phyloP scores from a whole-genome alignment of 1,139 yeast species.

The Diutina scorzettiae region DNA sequence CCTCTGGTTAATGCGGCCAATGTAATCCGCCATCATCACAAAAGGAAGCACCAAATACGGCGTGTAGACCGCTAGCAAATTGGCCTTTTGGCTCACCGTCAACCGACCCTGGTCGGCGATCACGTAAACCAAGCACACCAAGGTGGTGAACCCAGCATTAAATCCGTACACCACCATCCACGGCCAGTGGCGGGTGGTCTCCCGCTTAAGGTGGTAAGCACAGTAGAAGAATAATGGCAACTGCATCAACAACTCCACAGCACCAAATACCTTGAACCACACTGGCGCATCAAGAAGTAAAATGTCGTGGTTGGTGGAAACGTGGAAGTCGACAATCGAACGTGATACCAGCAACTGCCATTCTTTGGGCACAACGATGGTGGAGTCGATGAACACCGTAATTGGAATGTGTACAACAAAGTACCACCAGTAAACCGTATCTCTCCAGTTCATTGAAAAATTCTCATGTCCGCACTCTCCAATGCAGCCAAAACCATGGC shows the following conservation, averaged over 20 bases:
- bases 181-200: slow-evolving; percentile 19
- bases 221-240: slow-evolving; percentile 60
- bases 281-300: slow-evolving; percentile 40
- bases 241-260: slow-evolving; percentile 62
- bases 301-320: slow-evolving; percentile 55
- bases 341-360: slow-evolving; percentile 39
- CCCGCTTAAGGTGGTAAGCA: slow-evolving; percentile 12
- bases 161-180: slow-evolving; percentile 57
- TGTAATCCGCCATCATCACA: slow-evolving; percentile 37
- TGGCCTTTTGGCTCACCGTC: slow-evolving; percentile 20
- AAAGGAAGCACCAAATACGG: slow-evolving; percentile 64
- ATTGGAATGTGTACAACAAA: slow-evolving; percentile 56
- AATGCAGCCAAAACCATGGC: neutral
- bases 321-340: slow-evolving; percentile 43
- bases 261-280: slow-evolving; percentile 66
- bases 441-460: slow-evolving; percentile 7
- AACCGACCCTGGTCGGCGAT: slow-evolving; percentile 21
- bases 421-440: slow-evolving; percentile 18
- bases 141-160: slow-evolving; percentile 65
- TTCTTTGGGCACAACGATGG: slow-evolving; percentile 49
- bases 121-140: slow-evolving; percentile 48
- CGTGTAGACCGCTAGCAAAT: slow-evolving; percentile 40
- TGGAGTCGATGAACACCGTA: slow-evolving; percentile 63
- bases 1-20: neutral
- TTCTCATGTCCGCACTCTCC: neutral